Evolutionary conservation across 1,284 basidiomycete species (phyloP).

Genomic region (Hymenochaete sp.): DNA sequence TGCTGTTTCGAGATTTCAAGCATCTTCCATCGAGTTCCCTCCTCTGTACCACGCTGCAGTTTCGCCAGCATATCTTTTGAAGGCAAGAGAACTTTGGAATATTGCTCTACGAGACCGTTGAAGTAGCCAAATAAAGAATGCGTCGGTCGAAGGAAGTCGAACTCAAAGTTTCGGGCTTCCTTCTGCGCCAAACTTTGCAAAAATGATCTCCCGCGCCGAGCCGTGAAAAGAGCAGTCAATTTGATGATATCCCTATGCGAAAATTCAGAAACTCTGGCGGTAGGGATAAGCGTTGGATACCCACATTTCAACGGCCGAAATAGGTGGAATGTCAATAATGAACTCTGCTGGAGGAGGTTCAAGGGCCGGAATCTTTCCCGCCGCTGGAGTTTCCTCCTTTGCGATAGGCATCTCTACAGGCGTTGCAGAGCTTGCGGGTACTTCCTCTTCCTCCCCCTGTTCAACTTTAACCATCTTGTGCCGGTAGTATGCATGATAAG

Average conservation of each 20-base stretch:
- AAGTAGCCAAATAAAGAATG: constrained; percentile 97
- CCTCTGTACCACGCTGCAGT: constrained; percentile 54
- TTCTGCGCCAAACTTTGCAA: constrained; percentile 77
- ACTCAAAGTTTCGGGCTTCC: constrained; percentile 94
- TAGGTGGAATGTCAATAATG: constrained; percentile 81
- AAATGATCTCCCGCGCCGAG: constrained; percentile 84
- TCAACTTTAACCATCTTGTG: constrained; percentile 76
- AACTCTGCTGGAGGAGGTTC: constrained; percentile 85
- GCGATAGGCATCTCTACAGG: too few relatives aligned
- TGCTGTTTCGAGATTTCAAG: constrained; percentile 72
- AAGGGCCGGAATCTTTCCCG: constrained; percentile 27
- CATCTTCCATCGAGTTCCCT: constrained; percentile 63
- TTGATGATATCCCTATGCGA: constrained; percentile 74
- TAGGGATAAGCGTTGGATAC: constrained; percentile 30
- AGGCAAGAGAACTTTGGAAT: constrained; percentile 85
- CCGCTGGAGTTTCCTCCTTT: constrained; percentile 29
- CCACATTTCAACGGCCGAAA: constrained; percentile 86
- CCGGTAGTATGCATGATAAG: constrained; percentile 95
- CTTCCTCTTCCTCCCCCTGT: constrained; percentile 62
- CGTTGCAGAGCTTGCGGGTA: constrained; percentile 28
- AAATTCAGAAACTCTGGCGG: constrained; percentile 3
- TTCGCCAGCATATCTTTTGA: constrained; percentile 65
- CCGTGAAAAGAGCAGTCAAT: constrained; percentile 92
- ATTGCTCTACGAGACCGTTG: constrained; percentile 95
- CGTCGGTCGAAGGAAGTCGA: constrained; percentile 92